phyloP scores from a whole-genome alignment of 306 rosid species.

The Gastrolobium villosum region DNA sequence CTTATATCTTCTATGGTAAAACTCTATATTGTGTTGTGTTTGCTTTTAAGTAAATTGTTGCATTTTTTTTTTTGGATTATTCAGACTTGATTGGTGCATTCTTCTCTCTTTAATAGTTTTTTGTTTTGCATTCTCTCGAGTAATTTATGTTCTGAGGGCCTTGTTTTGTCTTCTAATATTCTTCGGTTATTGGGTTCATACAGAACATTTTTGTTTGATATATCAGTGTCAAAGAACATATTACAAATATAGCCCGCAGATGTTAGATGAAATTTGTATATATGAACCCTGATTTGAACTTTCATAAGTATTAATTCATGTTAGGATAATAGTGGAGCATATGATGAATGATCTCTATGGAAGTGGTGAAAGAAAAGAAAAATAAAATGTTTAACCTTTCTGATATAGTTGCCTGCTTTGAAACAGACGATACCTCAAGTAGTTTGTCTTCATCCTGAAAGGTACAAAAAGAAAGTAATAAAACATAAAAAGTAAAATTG shows the following conservation, averaged over 20 bases:
- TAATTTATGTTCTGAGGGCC: slow-evolving; percentile 9
- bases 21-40: slow-evolving; percentile 41
- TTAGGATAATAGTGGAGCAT: background rate
- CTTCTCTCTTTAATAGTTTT: slow-evolving; percentile 11
- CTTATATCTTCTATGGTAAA: slow-evolving; percentile 86
- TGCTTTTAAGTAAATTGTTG: slow-evolving; percentile 28
- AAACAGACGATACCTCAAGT: background rate
- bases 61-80: background rate
- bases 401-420: background rate
- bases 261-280: background rate
- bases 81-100: background rate
- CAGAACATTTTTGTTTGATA: background rate
- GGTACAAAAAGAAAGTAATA: background rate
- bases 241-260: background rate
- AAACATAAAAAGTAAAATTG: background rate
- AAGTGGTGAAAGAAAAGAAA: background rate
- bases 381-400: background rate
- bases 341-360: background rate
- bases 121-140: background rate
- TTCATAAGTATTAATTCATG: background rate
- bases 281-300: background rate
- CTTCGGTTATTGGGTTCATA: background rate
- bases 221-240: slow-evolving; percentile 14
- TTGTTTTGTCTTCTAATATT: slow-evolving; percentile 9
- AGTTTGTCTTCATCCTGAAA: background rate